These are phyloP conservation scores for Cryptococcus sp. DNA, from an alignment of 1,284 basidiomycete genomes.

Conservation along the genomic window DNA sequence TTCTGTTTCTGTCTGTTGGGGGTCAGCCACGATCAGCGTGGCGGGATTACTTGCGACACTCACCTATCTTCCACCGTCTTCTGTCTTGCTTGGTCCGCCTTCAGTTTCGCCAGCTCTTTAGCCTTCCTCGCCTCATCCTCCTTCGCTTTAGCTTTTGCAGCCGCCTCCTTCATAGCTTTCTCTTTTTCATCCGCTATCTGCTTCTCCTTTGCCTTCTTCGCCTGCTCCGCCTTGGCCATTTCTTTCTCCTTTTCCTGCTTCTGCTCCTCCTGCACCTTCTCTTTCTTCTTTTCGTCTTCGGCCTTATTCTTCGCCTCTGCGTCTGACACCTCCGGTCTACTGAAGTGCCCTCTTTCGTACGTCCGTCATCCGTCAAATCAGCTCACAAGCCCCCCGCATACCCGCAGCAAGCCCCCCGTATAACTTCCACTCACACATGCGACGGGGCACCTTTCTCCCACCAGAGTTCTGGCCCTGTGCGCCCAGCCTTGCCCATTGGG, in stretches of 20 bases:
- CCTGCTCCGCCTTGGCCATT: constrained; percentile 13
- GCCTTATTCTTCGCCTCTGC: constrained; percentile 17
- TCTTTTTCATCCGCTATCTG: constrained; percentile 25
- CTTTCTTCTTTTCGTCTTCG: constrained; percentile 9
- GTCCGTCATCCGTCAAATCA: not conserved
- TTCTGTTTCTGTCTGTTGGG: constrained; percentile 30
- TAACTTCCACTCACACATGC: constrained; percentile 30
- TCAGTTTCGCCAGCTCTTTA: constrained; percentile 19
- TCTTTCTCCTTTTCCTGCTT: constrained; percentile 16
- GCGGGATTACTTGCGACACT: not conserved
- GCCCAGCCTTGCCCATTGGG: constrained; percentile 27
- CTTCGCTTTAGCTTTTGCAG: constrained; percentile 21
- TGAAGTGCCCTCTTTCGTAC: constrained; percentile 32
- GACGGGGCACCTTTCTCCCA: constrained; percentile 41
- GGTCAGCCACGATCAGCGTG: constrained; percentile 1
- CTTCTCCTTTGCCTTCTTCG: constrained; percentile 15
- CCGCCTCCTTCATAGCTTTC: constrained; percentile 21
- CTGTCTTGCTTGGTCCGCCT: constrained; percentile 5
- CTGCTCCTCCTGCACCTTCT: constrained; percentile 18
- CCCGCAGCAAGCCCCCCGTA: too few relatives aligned
- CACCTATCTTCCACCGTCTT: constrained; percentile 21
- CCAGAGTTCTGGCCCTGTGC: constrained; percentile 30
- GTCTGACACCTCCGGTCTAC: constrained; percentile 22
- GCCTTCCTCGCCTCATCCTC: constrained; percentile 22
- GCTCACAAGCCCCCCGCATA: not conserved